Evolutionary conservation across 305 asterid species (phyloP), one percentile per base, ranked within the genome.

Genomic region (Rubia balearica): DNA sequence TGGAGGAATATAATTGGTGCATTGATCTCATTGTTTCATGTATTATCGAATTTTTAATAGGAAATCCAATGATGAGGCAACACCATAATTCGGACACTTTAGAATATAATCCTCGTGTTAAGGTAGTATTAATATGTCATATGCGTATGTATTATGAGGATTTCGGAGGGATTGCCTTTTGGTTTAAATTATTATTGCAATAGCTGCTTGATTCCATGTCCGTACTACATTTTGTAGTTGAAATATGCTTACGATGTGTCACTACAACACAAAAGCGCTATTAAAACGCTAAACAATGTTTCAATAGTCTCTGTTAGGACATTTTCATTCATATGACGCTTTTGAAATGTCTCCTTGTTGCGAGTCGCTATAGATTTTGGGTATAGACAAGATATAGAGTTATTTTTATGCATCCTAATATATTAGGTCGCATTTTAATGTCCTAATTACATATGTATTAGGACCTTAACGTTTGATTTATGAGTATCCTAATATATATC

Each of bases 61-160:
- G 16, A 64, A 13, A 4, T 56, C 74, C 78, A 70, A 72, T 77
- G 48, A 65, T 65, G 40, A 38, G 27, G 41, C 10, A 70, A 69
- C 75, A 72, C 69, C 59, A 30, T 57, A 57, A 22, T 66, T 46
- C 19, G 40, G 59, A 64, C n/a, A 41, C 68, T 64, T 64, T 64
- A 10, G 48, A 22, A 60, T 57, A 64, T 64, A 61, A 75, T 75
- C 38, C 64, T 27, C 22, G n/a, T 17, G 60, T 41, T 38, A 16
- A 30, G 49, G 68, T 63, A 38, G 30, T n/a, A 38, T 11, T 7
- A 63, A 75, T 70, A 40, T 68, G 73, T 40, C 46, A 75, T 64
- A 57, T 22, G 33, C 33, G 13, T 71, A 53, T 51, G 62, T 51
- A 55, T 14, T 19, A 56, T 7, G 33, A 9, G 36, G 43, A 51